phyloP scores from a whole-genome alignment of 2,329 filamentous ascomycete species.

The Xenoacremonium recifei region DNA sequence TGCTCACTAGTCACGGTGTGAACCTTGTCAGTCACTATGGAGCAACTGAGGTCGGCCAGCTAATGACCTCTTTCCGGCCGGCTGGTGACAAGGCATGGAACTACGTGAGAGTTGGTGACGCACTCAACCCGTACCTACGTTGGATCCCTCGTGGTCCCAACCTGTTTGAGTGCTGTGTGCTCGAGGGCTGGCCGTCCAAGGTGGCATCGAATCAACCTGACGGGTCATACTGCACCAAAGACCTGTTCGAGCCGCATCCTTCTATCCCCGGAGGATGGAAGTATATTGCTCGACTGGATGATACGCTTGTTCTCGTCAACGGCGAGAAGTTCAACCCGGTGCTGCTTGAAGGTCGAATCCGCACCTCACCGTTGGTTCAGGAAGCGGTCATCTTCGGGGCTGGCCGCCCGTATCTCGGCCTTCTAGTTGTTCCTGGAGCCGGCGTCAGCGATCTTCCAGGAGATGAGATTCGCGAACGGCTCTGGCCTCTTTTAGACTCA shows the following conservation, averaged over 20 bases:
- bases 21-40: constrained; percentile 58
- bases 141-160: constrained; percentile 29
- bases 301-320: constrained; percentile 44
- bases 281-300: constrained; percentile 44
- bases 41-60: constrained; percentile 33
- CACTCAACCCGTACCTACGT: constrained; percentile 19
- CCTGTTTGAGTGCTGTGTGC: constrained; percentile 36
- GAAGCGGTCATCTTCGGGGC: constrained; percentile 59
- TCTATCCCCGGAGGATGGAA: constrained; percentile 42
- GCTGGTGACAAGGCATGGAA: constrained; percentile 28
- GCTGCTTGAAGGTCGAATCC: constrained; percentile 51
- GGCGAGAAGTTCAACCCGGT: constrained; percentile 48
- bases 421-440: constrained; percentile 52
- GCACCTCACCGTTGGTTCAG: constrained; percentile 49
- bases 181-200: constrained; percentile 38
- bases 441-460: constrained; percentile 38
- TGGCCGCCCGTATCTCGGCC: constrained; percentile 49
- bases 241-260: constrained; percentile 43
- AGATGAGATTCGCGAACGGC: constrained; percentile 43
- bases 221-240: constrained; percentile 42
- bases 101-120: constrained; percentile 30
- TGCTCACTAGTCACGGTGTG: constrained; percentile 50
- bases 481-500: constrained; percentile 49
- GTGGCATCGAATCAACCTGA: constrained; percentile 36
- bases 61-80: constrained; percentile 26